phyloP scores from a whole-genome alignment of 2,329 filamentous ascomycete genomes.

The Fusarium avenaceum region DNA sequence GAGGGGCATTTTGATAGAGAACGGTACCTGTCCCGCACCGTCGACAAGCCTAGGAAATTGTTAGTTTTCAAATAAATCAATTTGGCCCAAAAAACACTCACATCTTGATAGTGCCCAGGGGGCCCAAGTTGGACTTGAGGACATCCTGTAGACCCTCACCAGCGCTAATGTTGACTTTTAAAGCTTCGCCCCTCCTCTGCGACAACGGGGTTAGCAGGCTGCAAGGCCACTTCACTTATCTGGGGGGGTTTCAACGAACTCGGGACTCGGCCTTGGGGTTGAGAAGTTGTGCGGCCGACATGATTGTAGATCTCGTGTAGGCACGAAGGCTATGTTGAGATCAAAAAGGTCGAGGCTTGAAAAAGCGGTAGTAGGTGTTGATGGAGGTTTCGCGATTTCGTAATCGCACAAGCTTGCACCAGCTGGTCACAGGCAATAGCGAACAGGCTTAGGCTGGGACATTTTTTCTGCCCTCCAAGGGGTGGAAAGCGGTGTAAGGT shows the following conservation, averaged over 20 bases:
- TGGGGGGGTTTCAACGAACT: conserved; percentile 67
- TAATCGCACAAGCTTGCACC: conserved; percentile 51
- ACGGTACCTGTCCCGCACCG: conserved; percentile 74
- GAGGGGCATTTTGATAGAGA: conserved; percentile 47
- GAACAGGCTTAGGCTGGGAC: conserved; percentile 49
- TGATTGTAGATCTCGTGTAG: conserved; percentile 57
- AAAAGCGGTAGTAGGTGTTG: conserved; percentile 35
- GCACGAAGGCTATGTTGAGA: conserved; percentile 44
- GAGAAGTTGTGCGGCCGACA: conserved; percentile 98
- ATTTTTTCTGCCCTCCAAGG: conserved; percentile 53
- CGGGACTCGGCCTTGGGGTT: conserved; percentile 99
- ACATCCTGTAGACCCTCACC: conserved; percentile 95
- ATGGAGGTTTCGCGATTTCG: conserved; percentile 48
- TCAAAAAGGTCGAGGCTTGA: conserved; percentile 34
- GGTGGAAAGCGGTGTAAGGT: conserved; percentile 52
- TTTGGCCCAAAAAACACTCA: conserved; percentile 54
- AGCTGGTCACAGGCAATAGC: conserved; percentile 50
- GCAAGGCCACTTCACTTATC: conserved; percentile 38
- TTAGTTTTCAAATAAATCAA: conserved; percentile 45
- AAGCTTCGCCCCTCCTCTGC: conserved; percentile 94
- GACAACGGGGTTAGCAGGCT: conserved; percentile 47
- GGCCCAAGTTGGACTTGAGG: conserved; percentile 94
- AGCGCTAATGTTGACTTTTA: conserved; percentile 96
- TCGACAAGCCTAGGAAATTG: conserved; percentile 70
- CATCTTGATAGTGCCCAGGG: conserved; percentile 97